phyloP scores from a whole-genome alignment of 495 filamentous ascomycete species.

The Polyplosphaeria fusca region DNA sequence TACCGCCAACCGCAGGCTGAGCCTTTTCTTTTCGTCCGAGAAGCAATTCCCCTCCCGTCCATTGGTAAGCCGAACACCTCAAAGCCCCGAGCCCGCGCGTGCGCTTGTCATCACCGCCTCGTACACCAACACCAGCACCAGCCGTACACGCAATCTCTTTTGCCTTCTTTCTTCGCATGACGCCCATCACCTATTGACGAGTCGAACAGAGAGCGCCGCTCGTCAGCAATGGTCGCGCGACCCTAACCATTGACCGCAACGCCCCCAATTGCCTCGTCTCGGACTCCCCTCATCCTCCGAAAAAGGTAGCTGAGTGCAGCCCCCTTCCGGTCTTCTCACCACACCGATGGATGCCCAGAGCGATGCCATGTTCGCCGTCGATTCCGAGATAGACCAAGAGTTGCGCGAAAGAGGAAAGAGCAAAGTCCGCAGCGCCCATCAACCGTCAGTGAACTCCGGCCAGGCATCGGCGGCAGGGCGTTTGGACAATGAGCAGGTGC shows the following conservation, averaged over 20 bases:
- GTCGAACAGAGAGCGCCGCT: background rate
- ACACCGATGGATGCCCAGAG: background rate
- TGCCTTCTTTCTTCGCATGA: too few relatives aligned
- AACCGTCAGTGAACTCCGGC: background rate
- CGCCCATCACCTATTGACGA: too few relatives aligned
- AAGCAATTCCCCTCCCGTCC: too few relatives aligned
- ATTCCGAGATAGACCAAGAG: background rate
- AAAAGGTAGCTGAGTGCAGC: background rate
- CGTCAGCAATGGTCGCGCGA: background rate
- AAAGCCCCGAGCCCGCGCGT: too few relatives aligned
- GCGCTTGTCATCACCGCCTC: too few relatives aligned
- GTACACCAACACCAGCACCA: too few relatives aligned
- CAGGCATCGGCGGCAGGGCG: background rate
- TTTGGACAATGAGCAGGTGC: conserved; percentile 14
- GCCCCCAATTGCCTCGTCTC: background rate
- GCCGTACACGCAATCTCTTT: too few relatives aligned
- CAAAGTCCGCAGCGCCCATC: background rate
- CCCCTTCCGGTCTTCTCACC: background rate
- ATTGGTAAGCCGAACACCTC: too few relatives aligned
- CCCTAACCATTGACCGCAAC: background rate
- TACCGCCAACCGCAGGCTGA: too few relatives aligned
- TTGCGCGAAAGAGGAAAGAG: background rate
- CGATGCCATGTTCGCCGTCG: background rate
- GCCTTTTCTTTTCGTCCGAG: too few relatives aligned
- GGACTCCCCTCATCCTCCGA: background rate